phyloP scores from a whole-genome alignment of 2,329 filamentous ascomycete species.

The Alternaria viburni region DNA sequence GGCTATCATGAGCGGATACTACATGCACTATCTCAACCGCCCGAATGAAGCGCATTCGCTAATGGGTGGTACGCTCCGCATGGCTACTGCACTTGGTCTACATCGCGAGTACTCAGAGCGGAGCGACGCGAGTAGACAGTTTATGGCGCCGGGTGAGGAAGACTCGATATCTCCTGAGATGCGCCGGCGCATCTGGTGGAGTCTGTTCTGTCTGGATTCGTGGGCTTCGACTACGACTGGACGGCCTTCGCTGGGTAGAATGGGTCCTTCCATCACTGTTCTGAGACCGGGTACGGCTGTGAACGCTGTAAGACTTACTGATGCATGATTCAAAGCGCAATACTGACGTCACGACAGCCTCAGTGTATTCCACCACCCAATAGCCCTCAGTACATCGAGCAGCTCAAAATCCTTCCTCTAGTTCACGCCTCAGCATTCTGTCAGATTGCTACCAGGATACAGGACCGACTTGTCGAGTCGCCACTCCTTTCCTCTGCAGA shows the following conservation, averaged over 20 bases:
- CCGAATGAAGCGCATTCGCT: constrained; percentile 79
- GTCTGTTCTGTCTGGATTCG: constrained; percentile 52
- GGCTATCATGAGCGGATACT: constrained; percentile 74
- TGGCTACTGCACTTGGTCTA: constrained; percentile 75
- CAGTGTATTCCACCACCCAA: constrained; percentile 39
- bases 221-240: constrained; percentile 54
- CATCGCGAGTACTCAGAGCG: constrained; percentile 66
- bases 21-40: constrained; percentile 78
- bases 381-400: constrained; percentile 53
- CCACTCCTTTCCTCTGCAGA: constrained; percentile 72
- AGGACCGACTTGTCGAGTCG: constrained; percentile 74
- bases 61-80: constrained; percentile 72
- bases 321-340: background rate
- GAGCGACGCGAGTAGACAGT: constrained; percentile 22
- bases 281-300: constrained; percentile 43
- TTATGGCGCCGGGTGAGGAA: constrained; percentile 34
- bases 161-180: constrained; percentile 48
- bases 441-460: constrained; percentile 77
- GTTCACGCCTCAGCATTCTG: constrained; percentile 81
- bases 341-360: constrained; percentile 16
- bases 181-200: constrained; percentile 54
- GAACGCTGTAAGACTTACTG: constrained; percentile 33
- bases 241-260: constrained; percentile 49
- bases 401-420: constrained; percentile 71
- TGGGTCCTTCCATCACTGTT: constrained; percentile 49